Evolutionary conservation across 352 stramenopile species (phyloP), one percentile per base, ranked within the genome.

Genomic region (Lagenidium giganteum): DNA sequence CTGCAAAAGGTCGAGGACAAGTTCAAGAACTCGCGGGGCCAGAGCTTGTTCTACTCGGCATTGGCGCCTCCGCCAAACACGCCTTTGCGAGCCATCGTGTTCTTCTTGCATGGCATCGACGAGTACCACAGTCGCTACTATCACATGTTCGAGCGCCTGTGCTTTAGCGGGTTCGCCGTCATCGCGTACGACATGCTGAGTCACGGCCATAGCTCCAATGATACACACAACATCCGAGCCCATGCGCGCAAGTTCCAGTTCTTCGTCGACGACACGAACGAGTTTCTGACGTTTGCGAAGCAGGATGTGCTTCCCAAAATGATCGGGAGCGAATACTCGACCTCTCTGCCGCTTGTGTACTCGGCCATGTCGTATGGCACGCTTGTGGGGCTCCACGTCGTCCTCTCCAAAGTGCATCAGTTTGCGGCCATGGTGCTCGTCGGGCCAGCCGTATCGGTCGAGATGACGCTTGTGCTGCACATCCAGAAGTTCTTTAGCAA

Each of bases 221-320:
- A 81, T 25, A 35, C 42, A 23, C 39, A 29, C 7, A 43, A 34
- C 1, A 24, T 81, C 35, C 61, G 67, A 1, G 72, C 52, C 14
- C 67, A 83, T 47, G 59, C 57, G 44, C 70, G 77, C n/a, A 34
- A 61, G n/a, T 84, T 88, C 40, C 45, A 61, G 29, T 63, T 68
- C 54, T 79, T 88, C 35, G 65, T 88, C 30, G 70, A 88, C 58
- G 72, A 88, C 57, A 82, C 70, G 8, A 83, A 88, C 61, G 40
- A 62, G 17, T 77, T 86, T 29, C 29, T 83, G 34, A 64, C 59
- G 27, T 39, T 59, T 22, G 68, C 65, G 26, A 79, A 79, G 44
- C 29, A 49, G 17, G 36, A 43, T 0, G 43, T 83, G 17, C 64
- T 67, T 38, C 55, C 42, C 16, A 41, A 60, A 17, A 63, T 78